Conservation (phyloP, 306 rosid species). For the Carpinus viminea region DNA sequence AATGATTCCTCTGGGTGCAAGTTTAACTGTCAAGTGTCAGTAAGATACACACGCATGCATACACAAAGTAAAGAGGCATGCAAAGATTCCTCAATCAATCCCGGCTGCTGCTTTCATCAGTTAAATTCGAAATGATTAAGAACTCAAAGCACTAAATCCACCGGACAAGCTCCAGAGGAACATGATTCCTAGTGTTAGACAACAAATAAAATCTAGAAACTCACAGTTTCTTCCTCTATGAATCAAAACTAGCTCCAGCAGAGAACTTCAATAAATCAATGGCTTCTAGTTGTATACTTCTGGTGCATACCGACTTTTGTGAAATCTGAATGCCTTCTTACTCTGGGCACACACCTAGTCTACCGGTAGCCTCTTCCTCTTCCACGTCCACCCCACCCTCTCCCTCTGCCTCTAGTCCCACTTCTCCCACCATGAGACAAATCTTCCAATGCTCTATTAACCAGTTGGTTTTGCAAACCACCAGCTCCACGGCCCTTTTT, state of each 20-base stretch:
- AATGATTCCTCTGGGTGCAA: background rate
- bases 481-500: conserved; percentile 85
- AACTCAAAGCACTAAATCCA: conserved; percentile 13
- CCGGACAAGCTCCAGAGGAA: conserved; percentile 17
- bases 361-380: conserved; percentile 69
- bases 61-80: background rate
- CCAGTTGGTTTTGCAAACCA: conserved; percentile 73
- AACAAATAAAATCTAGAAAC: conserved; percentile 21
- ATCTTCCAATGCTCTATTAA: conserved; percentile 84
- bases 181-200: conserved; percentile 12
- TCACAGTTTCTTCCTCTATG: conserved; percentile 31
- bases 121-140: background rate
- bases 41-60: conserved; percentile 12
- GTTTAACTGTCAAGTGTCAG: background rate
- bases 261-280: conserved; percentile 45
- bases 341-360: conserved; percentile 9
- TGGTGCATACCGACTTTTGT: conserved; percentile 17
- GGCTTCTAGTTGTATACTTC: conserved; percentile 36
- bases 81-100: conserved; percentile 6
- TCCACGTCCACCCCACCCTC: conserved; percentile 70
- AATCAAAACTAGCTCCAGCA: conserved; percentile 51
- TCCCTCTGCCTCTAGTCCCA: conserved; percentile 61
- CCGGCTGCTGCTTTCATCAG: background rate
- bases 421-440: conserved; percentile 71
- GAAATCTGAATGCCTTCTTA: conserved; percentile 21